Evolutionary conservation across 148 eudicot genomes (phyloP), one percentile per base, ranked within the genome.

Genomic region (Talinum fruticosum): DNA sequence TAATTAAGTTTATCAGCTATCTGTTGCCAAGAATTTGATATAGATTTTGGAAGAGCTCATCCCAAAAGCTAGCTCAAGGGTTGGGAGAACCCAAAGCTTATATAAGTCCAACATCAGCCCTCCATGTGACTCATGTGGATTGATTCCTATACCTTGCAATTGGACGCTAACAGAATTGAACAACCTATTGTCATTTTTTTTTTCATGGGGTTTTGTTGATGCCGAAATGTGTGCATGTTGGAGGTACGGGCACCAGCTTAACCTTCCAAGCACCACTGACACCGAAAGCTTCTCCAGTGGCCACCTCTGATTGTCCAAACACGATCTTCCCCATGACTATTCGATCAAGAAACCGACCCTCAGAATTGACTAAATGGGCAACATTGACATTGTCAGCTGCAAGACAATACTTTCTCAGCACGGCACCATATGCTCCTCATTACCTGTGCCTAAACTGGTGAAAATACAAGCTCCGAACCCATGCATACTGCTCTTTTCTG

Each of bases 321-420:
- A 16, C 73, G 66, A 41, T 82, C 84, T 66, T 82, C 79, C 82
- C 82, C 85, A 83, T 79, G 33, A 44, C 33, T 66, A 38, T 72
- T 23, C 85, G 79, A 54, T 79, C 82, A 8, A 83, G 54, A 71
- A 83, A 23, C 21, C 24, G 57, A 5, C 85, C 82, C 34, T 72
- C 67, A 2, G 35, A 73, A 65, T 79, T 74, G 19, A 83, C 23
- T 30, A 83, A 38, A n/a, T 66, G 67, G 29, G 80, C 85, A 66
- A 79, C 85, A 15, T 79, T 13, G 14, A 70, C 82, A 76, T 83
- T 75, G 65, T 83, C 82, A 23, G 75, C 85, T 54, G 69, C 82
- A 45, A 83, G 85, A 4, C 85, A 82, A 14, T 78, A 79, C 70
- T 83, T 83, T 73, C 82, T 83, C n/a, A 79, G 72, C 79, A 83